Evolutionary conservation across 805 yeast species (phyloP).

Genomic region (Danielia oregonensis): DNA sequence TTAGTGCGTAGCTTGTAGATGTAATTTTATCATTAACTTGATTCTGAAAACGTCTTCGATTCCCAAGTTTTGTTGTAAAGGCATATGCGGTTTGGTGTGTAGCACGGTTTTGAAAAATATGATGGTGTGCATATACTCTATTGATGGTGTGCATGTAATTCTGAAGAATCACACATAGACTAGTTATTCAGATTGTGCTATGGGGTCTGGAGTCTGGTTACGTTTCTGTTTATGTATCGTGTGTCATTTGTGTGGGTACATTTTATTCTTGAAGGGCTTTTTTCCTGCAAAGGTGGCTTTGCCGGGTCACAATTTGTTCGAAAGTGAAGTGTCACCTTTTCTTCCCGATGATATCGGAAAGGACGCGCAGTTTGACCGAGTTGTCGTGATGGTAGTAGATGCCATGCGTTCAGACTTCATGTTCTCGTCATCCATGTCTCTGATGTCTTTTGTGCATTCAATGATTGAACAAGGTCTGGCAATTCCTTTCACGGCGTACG

Average conservation of each 20-base stretch:
- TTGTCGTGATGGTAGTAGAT: conserved; percentile 84
- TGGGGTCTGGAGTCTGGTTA: too few species aligned
- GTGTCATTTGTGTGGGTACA: conserved; percentile 42
- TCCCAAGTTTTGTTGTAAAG: too few species aligned
- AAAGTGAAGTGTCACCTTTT: conserved; percentile 16
- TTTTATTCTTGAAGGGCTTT: conserved; percentile 75
- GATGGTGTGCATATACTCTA: too few species aligned
- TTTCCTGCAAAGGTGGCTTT: conserved; percentile 85
- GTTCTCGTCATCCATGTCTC: conserved; percentile 54
- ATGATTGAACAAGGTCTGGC: conserved; percentile 67
- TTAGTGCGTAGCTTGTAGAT: too few species aligned
- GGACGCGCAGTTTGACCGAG: conserved; percentile 53
- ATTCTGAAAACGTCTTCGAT: too few species aligned
- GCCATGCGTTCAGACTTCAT: conserved; percentile 89
- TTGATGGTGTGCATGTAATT: too few species aligned
- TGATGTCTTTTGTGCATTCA: conserved; percentile 64
- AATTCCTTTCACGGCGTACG: conserved; percentile 83
- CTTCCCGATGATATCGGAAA: conserved; percentile 3
- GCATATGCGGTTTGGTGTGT: too few species aligned
- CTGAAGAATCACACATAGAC: too few species aligned
- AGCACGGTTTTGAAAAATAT: too few species aligned
- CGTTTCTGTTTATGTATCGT: conserved; percentile 7
- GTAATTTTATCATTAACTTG: too few species aligned
- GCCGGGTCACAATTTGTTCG: conserved; percentile 49
- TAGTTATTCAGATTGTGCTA: too few species aligned